Conservation (phyloP, 768 basidiomycete species). For the Tubosaeta sp. region DNA sequence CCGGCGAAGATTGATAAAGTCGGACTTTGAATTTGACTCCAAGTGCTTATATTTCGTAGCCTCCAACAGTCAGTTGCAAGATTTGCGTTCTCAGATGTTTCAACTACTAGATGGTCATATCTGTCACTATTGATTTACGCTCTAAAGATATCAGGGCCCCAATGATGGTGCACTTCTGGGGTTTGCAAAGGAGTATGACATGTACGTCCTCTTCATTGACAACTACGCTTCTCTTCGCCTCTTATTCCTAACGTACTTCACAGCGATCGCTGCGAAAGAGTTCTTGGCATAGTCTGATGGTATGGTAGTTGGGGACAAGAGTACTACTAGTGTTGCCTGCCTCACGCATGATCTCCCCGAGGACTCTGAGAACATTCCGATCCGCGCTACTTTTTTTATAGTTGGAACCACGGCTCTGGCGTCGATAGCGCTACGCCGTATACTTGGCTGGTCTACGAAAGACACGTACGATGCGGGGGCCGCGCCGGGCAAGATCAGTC, state of each 20-base stretch:
- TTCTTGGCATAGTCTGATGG: slow-evolving; percentile 99
- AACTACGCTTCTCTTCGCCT: not conserved
- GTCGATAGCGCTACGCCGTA: slow-evolving; percentile 93
- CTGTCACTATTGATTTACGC: no score
- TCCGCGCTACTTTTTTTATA: slow-evolving; percentile 93
- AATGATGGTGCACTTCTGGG: slow-evolving; percentile 96
- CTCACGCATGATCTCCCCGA: slow-evolving; percentile 99
- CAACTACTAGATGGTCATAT: no score
- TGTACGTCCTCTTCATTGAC: slow-evolving; percentile 65
- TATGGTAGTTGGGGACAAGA: slow-evolving; percentile 96
- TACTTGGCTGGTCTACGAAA: slow-evolving; percentile 95
- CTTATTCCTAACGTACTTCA: slow-evolving; percentile 58
- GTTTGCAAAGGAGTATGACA: slow-evolving; percentile 88
- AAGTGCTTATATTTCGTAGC: no score
- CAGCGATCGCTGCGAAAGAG: slow-evolving; percentile 98
- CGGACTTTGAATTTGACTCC: no score
- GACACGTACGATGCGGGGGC: slow-evolving; percentile 90
- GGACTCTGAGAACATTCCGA: slow-evolving; percentile 87
- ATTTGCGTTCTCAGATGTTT: no score
- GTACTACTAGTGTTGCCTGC: slow-evolving; percentile 86
- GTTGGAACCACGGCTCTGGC: slow-evolving; percentile 92
- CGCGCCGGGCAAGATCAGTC: slow-evolving; percentile 77
- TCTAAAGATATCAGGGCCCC: slow-evolving; percentile 90
- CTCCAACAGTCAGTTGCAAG: no score
- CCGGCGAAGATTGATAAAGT: no score